Evolutionary conservation across 371 early-diverging fungal species (phyloP), one percentile per base, ranked within the genome.

Genomic region (Circinella umbellata): DNA sequence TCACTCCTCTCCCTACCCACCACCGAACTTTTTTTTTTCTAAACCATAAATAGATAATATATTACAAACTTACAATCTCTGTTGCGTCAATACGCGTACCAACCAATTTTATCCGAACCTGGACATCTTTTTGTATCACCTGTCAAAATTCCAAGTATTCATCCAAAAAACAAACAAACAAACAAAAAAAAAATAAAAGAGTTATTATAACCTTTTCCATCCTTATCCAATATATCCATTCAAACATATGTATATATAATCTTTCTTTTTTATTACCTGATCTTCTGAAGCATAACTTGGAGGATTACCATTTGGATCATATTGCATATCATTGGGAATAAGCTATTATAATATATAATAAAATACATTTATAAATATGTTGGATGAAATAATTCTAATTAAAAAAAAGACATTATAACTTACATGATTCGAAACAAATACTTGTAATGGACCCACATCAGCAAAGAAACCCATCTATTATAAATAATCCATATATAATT

Each of bases 401-500:
- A 42, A 34, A 20, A 64, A 20, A 42, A 38, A 17, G 11, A 8
- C 5, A 51, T 4, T 17, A 15, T 61, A 61, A 65, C 89, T 85
- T 85, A 96, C 97, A 76, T 95, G 93, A 48, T 84, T 90, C 1
- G 98, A 94, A 8, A 99, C 95, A 87, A 99, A 99, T 13, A 99
- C 94, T 74, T 93, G 90, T 37, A 99, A 83, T 1, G 99, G 99
- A 1, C 99, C 99, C 18, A 96, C 95, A 68, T 95, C 96, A 13
- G 94, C 96, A 82, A 98, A 98, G 76, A 99, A 95, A 7, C 99
- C 99, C 89, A 98, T 93, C 92, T 94, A 77, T 42, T 42, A 9
- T 4, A 68, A 20, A 62, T 13, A 15, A 17, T 36, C 39, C 35
- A 13, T 37, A 46, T 13, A 49, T 42, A 42, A 42, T 9, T 9